Evolutionary conservation across 2,329 filamentous ascomycete species (phyloP), one percentile per base, ranked within the genome.

Genomic region (Exophiala aquamarina): DNA sequence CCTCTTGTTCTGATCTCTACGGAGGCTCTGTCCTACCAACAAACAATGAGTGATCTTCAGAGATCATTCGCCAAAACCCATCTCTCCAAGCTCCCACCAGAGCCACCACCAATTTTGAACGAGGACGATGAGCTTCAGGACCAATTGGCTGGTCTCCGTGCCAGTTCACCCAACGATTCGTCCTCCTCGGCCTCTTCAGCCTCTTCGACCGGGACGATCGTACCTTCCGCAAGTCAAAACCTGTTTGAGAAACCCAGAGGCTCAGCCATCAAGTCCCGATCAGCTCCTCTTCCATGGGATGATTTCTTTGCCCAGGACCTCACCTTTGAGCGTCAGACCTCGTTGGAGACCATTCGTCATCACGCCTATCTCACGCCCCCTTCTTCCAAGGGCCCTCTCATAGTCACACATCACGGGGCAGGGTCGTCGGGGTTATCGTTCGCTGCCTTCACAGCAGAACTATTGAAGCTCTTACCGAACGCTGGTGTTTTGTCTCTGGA

Each of bases 351-450:
- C 17, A 79, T 89, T 33, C 80, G 75, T 41, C 86, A 91, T 63
- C 93, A 98, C 72, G 87, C 82, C 47, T 97, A 97, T 66, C 75
- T 97, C 34, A 95, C 83, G 15, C 89, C 90, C 1, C 91, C 92
- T 1, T 62, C 65, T 2, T 65, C 72, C 7, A 78, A 79, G 52
- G 88, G 86, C 0, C 90, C 92, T 0, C 74, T 98, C 4, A 91
- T 98, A 67, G 86, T 97, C 50, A 89, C 87, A 70, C 93, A 98
- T 64, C 93, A 98, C 69, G 93, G 93, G 31, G 93, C 89, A 32
- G 93, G 93, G 13, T 95, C 91, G 3, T 95, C 91, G 0, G 94
- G 87, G 5, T 79, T 97, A 49, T 95, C 90, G 2, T 98, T 97
- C 69, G 91, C 91, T 4, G 76, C 89, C 3, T 82, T 95, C 51